phyloP scores from a whole-genome alignment of 169 alveolate species.

The Cryptosporidium ryanae region DNA sequence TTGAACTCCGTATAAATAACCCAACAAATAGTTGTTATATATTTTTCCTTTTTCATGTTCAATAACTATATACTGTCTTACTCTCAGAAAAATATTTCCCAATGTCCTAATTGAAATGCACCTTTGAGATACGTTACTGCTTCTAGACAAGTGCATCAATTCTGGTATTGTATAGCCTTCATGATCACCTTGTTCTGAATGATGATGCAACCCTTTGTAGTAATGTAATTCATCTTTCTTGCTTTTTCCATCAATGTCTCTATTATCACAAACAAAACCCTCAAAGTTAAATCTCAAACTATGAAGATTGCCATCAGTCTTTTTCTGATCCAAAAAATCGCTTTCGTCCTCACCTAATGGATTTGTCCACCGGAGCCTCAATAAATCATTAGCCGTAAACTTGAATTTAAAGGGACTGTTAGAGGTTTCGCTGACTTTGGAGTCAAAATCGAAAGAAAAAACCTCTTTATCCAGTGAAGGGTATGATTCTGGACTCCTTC shows the following conservation, averaged over 20 bases:
- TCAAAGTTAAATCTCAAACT: slow-evolving; percentile 73
- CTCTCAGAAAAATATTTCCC: slow-evolving; percentile 45
- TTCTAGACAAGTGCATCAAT: slow-evolving; percentile 74
- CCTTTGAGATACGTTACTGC: slow-evolving; percentile 70
- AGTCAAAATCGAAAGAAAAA: background rate
- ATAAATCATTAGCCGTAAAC: slow-evolving; percentile 54
- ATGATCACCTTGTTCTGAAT: slow-evolving; percentile 74
- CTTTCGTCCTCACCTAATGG: slow-evolving; percentile 74
- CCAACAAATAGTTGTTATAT: slow-evolving; percentile 11
- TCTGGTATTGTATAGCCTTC: slow-evolving; percentile 77
- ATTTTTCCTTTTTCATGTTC: background rate
- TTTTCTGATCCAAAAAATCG: slow-evolving; percentile 7
- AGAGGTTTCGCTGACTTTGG: background rate
- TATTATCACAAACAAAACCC: slow-evolving; percentile 69
- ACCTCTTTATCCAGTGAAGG: background rate
- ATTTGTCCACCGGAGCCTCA: slow-evolving; percentile 77
- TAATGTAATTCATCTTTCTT: slow-evolving; percentile 49
- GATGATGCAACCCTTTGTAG: slow-evolving; percentile 76
- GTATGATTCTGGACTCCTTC: background rate
- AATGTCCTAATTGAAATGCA: slow-evolving; percentile 75
- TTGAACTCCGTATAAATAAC: slow-evolving; percentile 53
- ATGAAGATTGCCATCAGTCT: slow-evolving; percentile 32
- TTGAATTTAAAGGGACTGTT: slow-evolving; percentile 14
- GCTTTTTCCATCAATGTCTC: slow-evolving; percentile 10
- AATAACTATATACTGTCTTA: slow-evolving; percentile 18